Conservation (phyloP, 1,284 basidiomycete species). For the Austroboletus rostrupii region DNA sequence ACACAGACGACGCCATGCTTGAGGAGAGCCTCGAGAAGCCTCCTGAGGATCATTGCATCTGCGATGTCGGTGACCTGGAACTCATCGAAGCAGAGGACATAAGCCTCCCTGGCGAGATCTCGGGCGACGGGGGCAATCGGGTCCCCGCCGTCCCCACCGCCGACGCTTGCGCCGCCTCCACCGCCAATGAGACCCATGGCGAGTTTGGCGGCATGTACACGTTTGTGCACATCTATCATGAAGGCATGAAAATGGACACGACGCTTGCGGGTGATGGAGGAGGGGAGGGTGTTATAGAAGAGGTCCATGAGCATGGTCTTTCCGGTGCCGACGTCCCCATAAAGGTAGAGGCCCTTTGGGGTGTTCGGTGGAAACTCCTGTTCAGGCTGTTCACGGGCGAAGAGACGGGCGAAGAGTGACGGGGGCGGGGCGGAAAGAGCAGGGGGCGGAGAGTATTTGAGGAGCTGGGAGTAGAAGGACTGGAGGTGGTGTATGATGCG, state of each 20-base stretch:
- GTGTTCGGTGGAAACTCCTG: conserved; percentile 46
- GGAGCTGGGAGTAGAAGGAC: conserved; percentile 71
- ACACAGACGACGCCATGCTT: conserved; percentile 90
- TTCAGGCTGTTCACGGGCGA: conserved; percentile 43
- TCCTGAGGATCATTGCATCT: conserved; percentile 95
- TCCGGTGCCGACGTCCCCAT: conserved; percentile 95
- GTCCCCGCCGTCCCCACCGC: conserved; percentile 59
- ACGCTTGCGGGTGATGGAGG: conserved; percentile 70
- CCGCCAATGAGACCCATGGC: conserved; percentile 50
- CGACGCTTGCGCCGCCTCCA: conserved; percentile 25
- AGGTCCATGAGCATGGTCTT: conserved; percentile 99
- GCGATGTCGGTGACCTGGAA: conserved; percentile 99
- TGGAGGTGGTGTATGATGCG: conserved; percentile 83
- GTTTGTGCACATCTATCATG: conserved; percentile 98
- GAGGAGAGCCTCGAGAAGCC: conserved; percentile 82
- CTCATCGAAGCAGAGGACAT: conserved; percentile 95
- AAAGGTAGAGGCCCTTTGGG: conserved; percentile 93
- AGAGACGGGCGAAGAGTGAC: conserved; percentile 53
- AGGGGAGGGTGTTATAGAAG: conserved; percentile 87
- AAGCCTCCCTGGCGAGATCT: conserved; percentile 82
- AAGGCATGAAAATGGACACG: conserved; percentile 97
- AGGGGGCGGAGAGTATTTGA: conserved; percentile 67
- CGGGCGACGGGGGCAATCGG: conserved; percentile 87
- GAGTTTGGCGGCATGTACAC: conserved; percentile 77
- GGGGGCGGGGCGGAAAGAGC: conserved; percentile 31